Evolutionary conservation across 129 eudicot species (phyloP), one percentile per base, ranked within the genome.

Genomic region (Chrysanthemum lavandulifolium): DNA sequence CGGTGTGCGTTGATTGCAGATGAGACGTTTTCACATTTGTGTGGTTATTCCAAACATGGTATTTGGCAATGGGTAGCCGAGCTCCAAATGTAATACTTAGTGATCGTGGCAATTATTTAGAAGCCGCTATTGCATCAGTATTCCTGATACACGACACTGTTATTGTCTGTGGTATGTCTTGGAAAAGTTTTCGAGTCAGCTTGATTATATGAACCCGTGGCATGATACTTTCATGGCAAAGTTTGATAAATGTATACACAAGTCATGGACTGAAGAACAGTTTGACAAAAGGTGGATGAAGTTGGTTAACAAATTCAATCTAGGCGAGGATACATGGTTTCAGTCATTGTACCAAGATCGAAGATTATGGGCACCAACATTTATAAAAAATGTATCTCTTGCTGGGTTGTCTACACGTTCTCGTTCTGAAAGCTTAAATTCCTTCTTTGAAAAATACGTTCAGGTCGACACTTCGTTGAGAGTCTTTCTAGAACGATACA

Each of bases 11-110:
- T 93, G 79, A 86, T 93, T 72, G 96, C 97, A 33, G 98, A 90
- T 73, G 96, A 86, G n/a, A 85, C 98, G 15, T 62, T 84, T 78
- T 74, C 66, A 87, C 98, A 4, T 90, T 84, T 65, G 73, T 78
- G 58, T 93, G 98, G 98, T 78, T 90, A 74, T 70, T 93, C 78
- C 89, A 88, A 67, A 84, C 97, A n/a, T 90, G 97, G 97, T 80
- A 80, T 59, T 66, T 88, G 82, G 86, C 98, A 72, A 90, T 93
- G 92, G 98, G 96, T 9, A 85, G 86, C 16, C 80, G 68, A 60
- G 83, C 84, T 77, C 98, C 98, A 25, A 75, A 57, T 78, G 89
- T 93, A 68, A 72, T 93, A 61, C 82, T 93, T 2, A 87, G 87
- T 13, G 96, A 86, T 68, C 96, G 86, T 67, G 86, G 79, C 59